Evolutionary conservation across 805 yeast genomes (phyloP).

Genomic region (Lipomyces kockii): DNA sequence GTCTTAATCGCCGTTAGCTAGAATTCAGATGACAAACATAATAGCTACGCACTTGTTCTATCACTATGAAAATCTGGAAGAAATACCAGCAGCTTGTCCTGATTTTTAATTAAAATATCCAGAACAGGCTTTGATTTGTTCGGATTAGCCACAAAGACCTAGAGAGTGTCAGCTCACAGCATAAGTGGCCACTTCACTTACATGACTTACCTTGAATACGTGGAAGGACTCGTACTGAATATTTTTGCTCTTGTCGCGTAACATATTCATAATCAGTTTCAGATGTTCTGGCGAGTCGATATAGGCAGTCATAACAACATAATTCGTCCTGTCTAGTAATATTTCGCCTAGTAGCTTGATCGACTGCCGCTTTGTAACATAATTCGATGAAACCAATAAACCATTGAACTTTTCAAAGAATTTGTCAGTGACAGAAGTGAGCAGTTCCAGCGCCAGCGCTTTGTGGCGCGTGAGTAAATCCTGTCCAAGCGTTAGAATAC

Average conservation of each 20-base stretch:
- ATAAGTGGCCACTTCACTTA: not conserved
- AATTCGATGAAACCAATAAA: constrained; percentile 75
- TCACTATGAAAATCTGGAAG: constrained; percentile 66
- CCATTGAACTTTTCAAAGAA: constrained; percentile 70
- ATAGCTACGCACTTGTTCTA: constrained; percentile 46
- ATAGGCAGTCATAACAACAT: constrained; percentile 71
- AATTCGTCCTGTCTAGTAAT: constrained; percentile 72
- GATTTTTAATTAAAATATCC: constrained; percentile 83
- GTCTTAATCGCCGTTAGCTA: constrained; percentile 16
- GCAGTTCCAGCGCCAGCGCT: constrained; percentile 70
- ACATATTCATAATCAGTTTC: constrained; percentile 80
- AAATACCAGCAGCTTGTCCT: constrained; percentile 72
- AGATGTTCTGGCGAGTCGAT: constrained; percentile 81
- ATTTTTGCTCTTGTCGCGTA: constrained; percentile 88
- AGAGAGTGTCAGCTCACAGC: not conserved
- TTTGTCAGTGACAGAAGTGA: constrained; percentile 57
- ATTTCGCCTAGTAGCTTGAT: constrained; percentile 72
- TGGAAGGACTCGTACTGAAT: constrained; percentile 90
- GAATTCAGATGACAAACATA: not conserved
- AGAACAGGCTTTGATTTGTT: constrained; percentile 76
- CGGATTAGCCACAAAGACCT: constrained; percentile 91
- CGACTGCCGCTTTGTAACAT: constrained; percentile 91
- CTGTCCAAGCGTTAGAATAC: constrained; percentile 9
- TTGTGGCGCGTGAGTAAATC: constrained; percentile 74
- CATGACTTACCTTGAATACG: constrained; percentile 67